Base-by-base conservation (phyloP, 257 asterid species). In the Hygrophila difformis region DNA sequence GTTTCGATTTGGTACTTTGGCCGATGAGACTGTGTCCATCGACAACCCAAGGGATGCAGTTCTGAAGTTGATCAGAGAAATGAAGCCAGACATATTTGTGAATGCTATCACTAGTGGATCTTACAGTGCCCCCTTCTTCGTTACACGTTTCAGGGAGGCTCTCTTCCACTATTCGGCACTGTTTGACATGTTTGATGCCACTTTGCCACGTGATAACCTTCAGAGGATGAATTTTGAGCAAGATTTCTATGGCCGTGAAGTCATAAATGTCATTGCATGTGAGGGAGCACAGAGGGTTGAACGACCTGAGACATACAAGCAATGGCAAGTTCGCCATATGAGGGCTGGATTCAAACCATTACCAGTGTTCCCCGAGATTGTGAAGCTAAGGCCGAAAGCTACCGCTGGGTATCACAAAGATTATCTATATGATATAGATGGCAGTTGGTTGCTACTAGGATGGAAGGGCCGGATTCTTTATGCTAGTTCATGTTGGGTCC, bases 241-340 rank as follows among this genome's bases (percentile, higher is more conserved):
- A 43, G 83, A 77, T 41, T 78, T 83, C 61, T 75, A 60, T 21
- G 94, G 91, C 12, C 93, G 81, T 0, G 93, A 83, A 66, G 69
- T 70, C 0, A 75, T 87, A 65, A 83, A 87, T 50, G 77, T 80
- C 16, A 74, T 83, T 45, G 93, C 97, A 1, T 87, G 97, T 40
- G 97, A 83, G 60, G 97, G 97, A 21, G 61, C 69, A 1, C 81
- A 80, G 63, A 73, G 97, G 76, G 87, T 87, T 5, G 93, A 67
- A 62, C 77, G 97, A 51, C 94, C 97, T 3, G 97, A 87, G 72
- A 80, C 94, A 0, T 80, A 80, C 70, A 87, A 78, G 80, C 94
- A 78, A 45, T 87, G 97, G 94, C 97, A 87, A 45, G 68, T 47
- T 1, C 84, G 97, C 13, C 76, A 62, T 46, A 22, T 49, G 36